phyloP scores from a whole-genome alignment of 1,284 basidiomycete genomes.

The Trichosporon sp. region DNA sequence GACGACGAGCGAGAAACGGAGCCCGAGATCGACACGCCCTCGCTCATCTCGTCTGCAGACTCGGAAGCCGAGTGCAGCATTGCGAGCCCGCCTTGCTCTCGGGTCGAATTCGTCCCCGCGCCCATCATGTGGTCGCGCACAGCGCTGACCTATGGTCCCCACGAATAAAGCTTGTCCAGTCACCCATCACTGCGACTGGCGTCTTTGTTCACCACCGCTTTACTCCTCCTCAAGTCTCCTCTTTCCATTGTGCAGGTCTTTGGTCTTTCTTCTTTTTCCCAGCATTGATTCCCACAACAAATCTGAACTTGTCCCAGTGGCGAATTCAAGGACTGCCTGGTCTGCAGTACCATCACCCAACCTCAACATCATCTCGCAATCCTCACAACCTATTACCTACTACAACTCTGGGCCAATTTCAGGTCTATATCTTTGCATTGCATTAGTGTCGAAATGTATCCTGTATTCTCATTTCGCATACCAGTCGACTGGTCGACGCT shows the following conservation, averaged over 20 bases:
- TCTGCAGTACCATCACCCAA: not conserved
- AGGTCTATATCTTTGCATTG: not conserved
- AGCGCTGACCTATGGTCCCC: not conserved
- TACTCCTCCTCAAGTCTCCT: too few species aligned
- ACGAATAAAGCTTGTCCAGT: not conserved
- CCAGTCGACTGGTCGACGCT: not conserved
- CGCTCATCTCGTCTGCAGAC: slow-evolving; percentile 20
- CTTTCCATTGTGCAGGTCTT: not conserved
- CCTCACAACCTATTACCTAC: not conserved
- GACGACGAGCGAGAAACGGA: slow-evolving; percentile 10
- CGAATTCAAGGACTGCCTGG: not conserved
- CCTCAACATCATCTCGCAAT: not conserved
- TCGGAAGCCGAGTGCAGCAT: slow-evolving; percentile 21
- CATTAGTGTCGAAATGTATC: slow-evolving; percentile 2
- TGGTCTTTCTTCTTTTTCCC: not conserved
- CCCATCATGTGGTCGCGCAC: not conserved
- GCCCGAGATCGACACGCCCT: slow-evolving; percentile 20
- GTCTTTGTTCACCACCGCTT: too few species aligned
- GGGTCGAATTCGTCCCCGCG: slow-evolving; percentile 11
- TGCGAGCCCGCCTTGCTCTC: slow-evolving; percentile 16
- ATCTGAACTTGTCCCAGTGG: not conserved
- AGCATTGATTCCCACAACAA: not conserved
- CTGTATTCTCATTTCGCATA: not conserved
- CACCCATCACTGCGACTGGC: too few species aligned
- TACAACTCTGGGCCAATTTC: too few species aligned